These are phyloP conservation scores for Lumnitzera littorea DNA, from an alignment of 345 rosid species.

Conservation along the genomic window DNA sequence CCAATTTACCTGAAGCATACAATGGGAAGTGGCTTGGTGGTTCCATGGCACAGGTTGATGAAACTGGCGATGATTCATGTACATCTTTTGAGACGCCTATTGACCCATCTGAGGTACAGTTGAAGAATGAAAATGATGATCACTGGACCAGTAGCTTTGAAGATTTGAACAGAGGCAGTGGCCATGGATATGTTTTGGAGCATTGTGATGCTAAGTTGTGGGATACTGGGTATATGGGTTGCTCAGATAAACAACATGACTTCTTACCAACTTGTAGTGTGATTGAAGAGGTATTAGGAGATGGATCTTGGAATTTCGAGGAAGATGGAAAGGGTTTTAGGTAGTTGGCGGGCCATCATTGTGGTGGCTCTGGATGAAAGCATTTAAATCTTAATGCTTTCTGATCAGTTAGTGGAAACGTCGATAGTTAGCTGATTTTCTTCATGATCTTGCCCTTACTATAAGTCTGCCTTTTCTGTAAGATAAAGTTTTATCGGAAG, in stretches of 20 bases:
- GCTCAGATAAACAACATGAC: constrained; percentile 22
- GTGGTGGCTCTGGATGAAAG: too few relatives aligned
- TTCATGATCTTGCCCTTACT: background rate
- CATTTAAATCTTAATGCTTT: too few relatives aligned
- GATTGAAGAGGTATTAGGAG: constrained; percentile 57
- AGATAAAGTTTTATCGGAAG: constrained; percentile 7
- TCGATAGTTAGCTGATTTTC: constrained; percentile 3
- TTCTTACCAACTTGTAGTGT: constrained; percentile 41
- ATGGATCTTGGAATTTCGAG: constrained; percentile 28
- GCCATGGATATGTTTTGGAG: constrained; percentile 23
- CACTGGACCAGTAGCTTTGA: constrained; percentile 13
- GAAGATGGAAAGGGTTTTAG: constrained; percentile 10
- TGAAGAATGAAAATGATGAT: constrained; percentile 14
- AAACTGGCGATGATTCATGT: constrained; percentile 23
- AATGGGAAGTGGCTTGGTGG: constrained; percentile 4
- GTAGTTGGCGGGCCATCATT: background rate
- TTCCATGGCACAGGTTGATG: constrained; percentile 8
- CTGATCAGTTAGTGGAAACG: background rate
- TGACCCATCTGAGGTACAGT: constrained; percentile 4
- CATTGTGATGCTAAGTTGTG: constrained; percentile 30
- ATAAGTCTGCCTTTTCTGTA: constrained; percentile 17
- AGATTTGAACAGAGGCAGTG: constrained; percentile 13
- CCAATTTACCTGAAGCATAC: constrained; percentile 4
- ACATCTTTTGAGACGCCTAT: constrained; percentile 22
- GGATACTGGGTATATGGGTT: constrained; percentile 27